Base-by-base conservation (phyloP, 2,329 filamentous ascomycete genomes). In the Fusarium sp. region DNA sequence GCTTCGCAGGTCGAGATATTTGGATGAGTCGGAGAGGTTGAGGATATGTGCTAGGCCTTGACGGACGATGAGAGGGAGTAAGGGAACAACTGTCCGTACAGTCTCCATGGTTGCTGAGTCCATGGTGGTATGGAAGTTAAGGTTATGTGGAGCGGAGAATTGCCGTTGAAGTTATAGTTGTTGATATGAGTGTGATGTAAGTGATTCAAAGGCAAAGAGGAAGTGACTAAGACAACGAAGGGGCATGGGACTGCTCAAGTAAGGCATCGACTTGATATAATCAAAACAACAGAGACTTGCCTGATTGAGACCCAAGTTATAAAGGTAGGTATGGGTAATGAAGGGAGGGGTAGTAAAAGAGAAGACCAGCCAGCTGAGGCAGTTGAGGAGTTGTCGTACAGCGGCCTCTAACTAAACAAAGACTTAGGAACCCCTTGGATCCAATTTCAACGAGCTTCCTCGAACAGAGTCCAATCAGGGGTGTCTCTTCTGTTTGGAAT, bases 1-100 rank as follows among this genome's bases (percentile, higher is more conserved):
- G 17, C 92, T 95, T 55, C 87, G 87, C 7, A 97, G 82, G 78
- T 97, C 92, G 82, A 95, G 91, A 83, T 96, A 93, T 49, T 89
- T 88, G 7, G 91, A 89, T 11, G 90, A 90, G 37, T 91, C 86
- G 0, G 94, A 94, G 42, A 92, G 81, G 32, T 86, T 87, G 11
- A 97, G 84, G 5, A 90, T 77, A 75, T 94, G 92, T 50, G 86
- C 82, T 15, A 93, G 67, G 4, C 89, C 85, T 3, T 90, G 87
- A 69, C 89, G 89, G n/a, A 88, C 76, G 12, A 93, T 83, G 13
- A 90, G 81, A 0, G 92, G 91, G 4, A 93, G 75, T 70, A 87
- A 85, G 13, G 88, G 86, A 30, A 90, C 70, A n/a, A 89, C 67
- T 20, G 77, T 65, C 52, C 64, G 50, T 15, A 77, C 55, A 9